Evolutionary conservation across 2,329 filamentous ascomycete genomes (phyloP).

Genomic region (Lecanosticta acicola): DNA sequence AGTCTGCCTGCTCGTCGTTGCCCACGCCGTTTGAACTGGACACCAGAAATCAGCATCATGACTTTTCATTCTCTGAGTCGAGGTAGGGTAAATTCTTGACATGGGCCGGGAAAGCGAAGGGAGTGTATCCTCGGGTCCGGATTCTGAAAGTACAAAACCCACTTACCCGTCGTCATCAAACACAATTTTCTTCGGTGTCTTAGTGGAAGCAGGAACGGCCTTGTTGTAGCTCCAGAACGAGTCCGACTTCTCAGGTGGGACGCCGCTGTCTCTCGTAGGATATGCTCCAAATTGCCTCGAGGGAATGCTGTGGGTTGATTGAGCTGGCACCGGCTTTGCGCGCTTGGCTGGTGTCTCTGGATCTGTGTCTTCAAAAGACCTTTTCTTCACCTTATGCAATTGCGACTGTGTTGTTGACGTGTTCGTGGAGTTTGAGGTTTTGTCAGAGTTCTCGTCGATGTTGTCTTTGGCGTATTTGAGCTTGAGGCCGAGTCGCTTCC

Average conservation of each 20-base stretch:
- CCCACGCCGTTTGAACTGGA: background rate
- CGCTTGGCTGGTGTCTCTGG: constrained; percentile 12
- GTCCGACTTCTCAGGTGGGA: background rate
- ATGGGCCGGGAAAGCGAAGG: no score
- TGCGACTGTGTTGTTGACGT: background rate
- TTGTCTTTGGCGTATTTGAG: constrained; percentile 49
- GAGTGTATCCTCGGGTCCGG: no score
- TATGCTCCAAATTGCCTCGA: no score
- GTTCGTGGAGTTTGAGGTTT: background rate
- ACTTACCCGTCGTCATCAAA: constrained; percentile 22
- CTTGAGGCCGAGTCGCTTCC: constrained; percentile 57
- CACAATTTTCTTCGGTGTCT: constrained; percentile 17
- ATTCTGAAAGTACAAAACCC: no score
- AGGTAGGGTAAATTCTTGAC: no score
- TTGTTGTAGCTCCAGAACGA: background rate
- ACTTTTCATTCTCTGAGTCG: no score
- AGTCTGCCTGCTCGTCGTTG: background rate
- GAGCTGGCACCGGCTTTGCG: constrained; percentile 1
- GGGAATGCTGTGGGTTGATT: no score
- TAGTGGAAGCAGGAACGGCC: background rate
- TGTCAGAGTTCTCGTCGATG: constrained; percentile 10
- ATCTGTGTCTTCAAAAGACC: constrained; percentile 2
- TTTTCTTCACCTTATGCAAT: constrained; percentile 5
- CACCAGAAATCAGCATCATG: no score
- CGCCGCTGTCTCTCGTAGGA: background rate